Conservation (phyloP, 2,329 filamentous ascomycete species). For the Fusarium newnesense region DNA sequence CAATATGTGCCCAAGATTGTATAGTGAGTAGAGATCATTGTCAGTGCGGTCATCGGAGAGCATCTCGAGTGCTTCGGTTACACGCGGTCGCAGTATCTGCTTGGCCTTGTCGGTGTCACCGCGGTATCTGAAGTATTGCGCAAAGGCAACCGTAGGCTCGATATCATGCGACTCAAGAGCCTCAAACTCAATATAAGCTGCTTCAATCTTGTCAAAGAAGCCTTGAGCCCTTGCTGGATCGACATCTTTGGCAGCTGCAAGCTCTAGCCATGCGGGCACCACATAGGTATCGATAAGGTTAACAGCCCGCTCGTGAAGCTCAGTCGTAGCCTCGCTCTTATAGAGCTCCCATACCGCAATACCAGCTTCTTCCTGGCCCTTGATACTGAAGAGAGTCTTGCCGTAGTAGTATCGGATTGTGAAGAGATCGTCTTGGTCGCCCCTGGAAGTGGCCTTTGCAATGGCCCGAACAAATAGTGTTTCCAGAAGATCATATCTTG, state of each 20-base stretch:
- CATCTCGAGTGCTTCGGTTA: slow-evolving; percentile 1
- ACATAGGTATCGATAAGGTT: neutral
- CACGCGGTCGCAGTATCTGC: neutral
- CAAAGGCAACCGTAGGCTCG: neutral
- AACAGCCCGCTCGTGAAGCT: neutral
- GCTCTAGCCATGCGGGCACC: neutral
- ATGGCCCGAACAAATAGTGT: neutral
- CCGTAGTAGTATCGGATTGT: neutral
- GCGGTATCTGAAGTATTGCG: neutral
- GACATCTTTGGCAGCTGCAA: neutral
- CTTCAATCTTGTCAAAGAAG: neutral
- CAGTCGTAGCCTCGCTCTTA: neutral
- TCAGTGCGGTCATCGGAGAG: neutral
- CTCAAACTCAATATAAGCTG: neutral
- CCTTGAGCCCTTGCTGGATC: neutral
- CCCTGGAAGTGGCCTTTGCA: neutral
- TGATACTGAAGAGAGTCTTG: neutral
- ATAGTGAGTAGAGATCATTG: neutral
- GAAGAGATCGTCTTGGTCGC: accelerated
- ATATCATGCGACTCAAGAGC: neutral
- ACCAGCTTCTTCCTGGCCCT: neutral
- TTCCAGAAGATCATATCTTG: neutral
- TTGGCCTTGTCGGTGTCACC: neutral
- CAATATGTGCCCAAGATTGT: neutral
- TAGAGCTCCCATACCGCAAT: neutral